Base-by-base conservation (phyloP, 805 yeast genomes). In the Candida wancherniae region DNA sequence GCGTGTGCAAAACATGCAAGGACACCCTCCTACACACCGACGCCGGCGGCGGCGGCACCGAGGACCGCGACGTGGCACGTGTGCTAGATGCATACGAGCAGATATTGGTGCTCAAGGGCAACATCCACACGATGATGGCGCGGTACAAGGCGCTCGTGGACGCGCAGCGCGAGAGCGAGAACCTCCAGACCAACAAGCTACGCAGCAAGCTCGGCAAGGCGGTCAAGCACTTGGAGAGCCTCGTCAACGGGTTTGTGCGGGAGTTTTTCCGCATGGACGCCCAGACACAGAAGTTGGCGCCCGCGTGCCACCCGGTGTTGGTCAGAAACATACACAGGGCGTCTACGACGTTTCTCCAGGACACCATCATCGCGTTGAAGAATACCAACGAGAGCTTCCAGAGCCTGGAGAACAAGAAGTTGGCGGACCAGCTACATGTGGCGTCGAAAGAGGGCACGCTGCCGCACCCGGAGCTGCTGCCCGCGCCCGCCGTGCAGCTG, bases 1-100 rank as follows among this genome's bases (percentile, higher is more conserved):
- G 95, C 22, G 56, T 86, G 19, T 90, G 97, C 57, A 57, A 69
- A 3, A 59, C 65, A 18, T 90, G 98, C 59, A 79, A 82, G 31
- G 62, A 75, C 39, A 57, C 61, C 4, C 57, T 88, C 16, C 76
- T 84, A 36, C 64, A 69, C 22, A 75, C n/a, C n/a, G n/a, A n/a
- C 15, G 5, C 18, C 31, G 8, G 15, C 12, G 12, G 28, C 11
- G 10, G 24, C 14, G 2, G 7, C 27, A 4, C 19, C 5, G 26
- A 22, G 4, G 31, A 34, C 3, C 25, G 26, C 9, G 31, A 26
- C n/a, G 26, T 25, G 8, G 31, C 28, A 5, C 40, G 23, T 15
- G 38, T 56, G n/a, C 48, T 56, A 19, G 26, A 29, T n/a, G 31
- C 31, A 3, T 54, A 51, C 38, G 44, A 45, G 20, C 35, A 45